Conservation (phyloP, 352 stramenopile genomes). For the Globisporangium canariense region DNA sequence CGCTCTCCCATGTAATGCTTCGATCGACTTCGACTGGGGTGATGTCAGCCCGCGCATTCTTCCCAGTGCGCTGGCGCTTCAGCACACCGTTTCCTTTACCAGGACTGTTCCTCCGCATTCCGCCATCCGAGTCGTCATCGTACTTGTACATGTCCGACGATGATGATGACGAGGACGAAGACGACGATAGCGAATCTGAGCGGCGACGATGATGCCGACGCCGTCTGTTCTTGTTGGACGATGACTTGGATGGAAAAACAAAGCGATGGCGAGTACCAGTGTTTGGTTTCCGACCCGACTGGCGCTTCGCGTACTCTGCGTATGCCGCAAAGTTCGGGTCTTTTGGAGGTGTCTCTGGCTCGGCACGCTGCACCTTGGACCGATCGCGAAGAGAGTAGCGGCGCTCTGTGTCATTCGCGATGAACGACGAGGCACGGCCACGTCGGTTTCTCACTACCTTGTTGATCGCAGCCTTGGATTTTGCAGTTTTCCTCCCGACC, state of each 20-base stretch:
- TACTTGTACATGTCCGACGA: slow-evolving; percentile 60
- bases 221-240: slow-evolving; percentile 23
- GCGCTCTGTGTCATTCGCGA: slow-evolving; percentile 25
- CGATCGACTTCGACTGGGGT: slow-evolving; percentile 78
- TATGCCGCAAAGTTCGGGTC: slow-evolving; percentile 43
- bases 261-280: slow-evolving; percentile 24
- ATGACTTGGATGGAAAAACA: slow-evolving; percentile 23
- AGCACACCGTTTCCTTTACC: slow-evolving; percentile 21
- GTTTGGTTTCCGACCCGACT: slow-evolving; percentile 26
- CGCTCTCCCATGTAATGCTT: slow-evolving; percentile 82
- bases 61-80: slow-evolving; percentile 31
- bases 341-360: slow-evolving; percentile 25
- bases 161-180: slow-evolving; percentile 46
- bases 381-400: slow-evolving; percentile 75
- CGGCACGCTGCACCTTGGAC: slow-evolving; percentile 51
- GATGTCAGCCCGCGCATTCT: slow-evolving; percentile 67
- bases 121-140: slow-evolving; percentile 60
- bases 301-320: slow-evolving; percentile 67
- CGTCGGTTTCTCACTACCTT: slow-evolving; percentile 6
- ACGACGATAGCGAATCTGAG: slow-evolving; percentile 20
- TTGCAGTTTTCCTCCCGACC: slow-evolving; percentile 11
- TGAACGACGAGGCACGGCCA: slow-evolving; percentile 17
- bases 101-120: slow-evolving; percentile 54
- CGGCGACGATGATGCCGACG: slow-evolving; percentile 26
- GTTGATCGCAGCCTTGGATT: background rate